phyloP scores from a whole-genome alignment of 1,139 yeast species.

The Saccharomyces hybrid region DNA sequence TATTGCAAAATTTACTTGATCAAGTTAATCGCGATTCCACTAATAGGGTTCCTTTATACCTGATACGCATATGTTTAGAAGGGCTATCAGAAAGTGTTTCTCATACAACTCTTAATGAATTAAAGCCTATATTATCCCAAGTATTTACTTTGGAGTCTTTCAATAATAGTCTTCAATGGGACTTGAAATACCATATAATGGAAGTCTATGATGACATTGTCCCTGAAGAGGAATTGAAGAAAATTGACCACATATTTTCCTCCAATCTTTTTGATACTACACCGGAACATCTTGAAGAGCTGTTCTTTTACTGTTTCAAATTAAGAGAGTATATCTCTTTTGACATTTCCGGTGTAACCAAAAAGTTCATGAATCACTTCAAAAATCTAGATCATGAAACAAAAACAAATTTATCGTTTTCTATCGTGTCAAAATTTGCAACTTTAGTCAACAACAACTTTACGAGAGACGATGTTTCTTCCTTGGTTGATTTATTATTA shows the following conservation, averaged over 20 bases:
- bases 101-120: slow-evolving; percentile 17
- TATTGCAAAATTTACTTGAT: slow-evolving; percentile 12
- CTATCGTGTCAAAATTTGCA: slow-evolving; percentile 48
- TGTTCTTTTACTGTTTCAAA: slow-evolving; percentile 41
- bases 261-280: background rate
- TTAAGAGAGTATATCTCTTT: slow-evolving; percentile 39
- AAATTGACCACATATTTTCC: background rate
- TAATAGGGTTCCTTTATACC: slow-evolving; percentile 4
- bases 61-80: slow-evolving; percentile 14
- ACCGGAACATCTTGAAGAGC: slow-evolving; percentile 16
- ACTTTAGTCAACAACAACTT: slow-evolving; percentile 40
- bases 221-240: slow-evolving; percentile 16
- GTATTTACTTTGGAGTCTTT: slow-evolving; percentile 20
- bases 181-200: slow-evolving; percentile 40
- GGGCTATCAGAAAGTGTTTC: slow-evolving; percentile 19
- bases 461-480: slow-evolving; percentile 15
- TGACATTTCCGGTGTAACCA: slow-evolving; percentile 20
- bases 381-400: slow-evolving; percentile 3
- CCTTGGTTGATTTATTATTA: slow-evolving; percentile 12
- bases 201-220: slow-evolving; percentile 43
- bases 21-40: slow-evolving; percentile 7
- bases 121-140: slow-evolving; percentile 21
- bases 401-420: slow-evolving; percentile 18
- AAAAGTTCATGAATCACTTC: slow-evolving; percentile 31
- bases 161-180: slow-evolving; percentile 36